Conservation (phyloP, 2,329 filamentous ascomycete species). For the Fusarium sp. region DNA sequence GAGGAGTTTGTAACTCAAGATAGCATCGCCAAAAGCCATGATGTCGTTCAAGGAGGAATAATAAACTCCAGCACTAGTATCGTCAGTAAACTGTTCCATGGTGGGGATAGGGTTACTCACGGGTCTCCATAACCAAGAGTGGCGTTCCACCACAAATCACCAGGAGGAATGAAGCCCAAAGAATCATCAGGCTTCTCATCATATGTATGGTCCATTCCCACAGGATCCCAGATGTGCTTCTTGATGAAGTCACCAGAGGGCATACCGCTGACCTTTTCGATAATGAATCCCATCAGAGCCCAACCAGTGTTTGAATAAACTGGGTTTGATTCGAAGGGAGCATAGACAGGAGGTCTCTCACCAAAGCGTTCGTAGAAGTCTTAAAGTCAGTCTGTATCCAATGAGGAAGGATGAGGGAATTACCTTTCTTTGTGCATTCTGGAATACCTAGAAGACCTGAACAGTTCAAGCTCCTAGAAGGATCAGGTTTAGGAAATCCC, state of each 20-base stretch:
- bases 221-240: constrained; percentile 9
- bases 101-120: background rate
- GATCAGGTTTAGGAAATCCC: background rate
- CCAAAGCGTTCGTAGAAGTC: constrained; percentile 18
- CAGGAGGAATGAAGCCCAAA: constrained; percentile 2
- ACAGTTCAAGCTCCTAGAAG: constrained; percentile 15
- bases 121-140: constrained; percentile 17
- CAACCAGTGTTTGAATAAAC: constrained; percentile 18
- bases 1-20: background rate
- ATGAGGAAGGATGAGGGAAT: too few species aligned
- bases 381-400: background rate
- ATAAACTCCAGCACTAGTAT: constrained; percentile 3
- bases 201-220: constrained; percentile 9
- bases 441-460: constrained; percentile 14
- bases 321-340: background rate
- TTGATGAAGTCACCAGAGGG: constrained; percentile 19
- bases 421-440: constrained; percentile 4
- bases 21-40: constrained; percentile 9
- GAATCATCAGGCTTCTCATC: background rate
- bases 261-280: constrained; percentile 22
- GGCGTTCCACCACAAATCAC: constrained; percentile 27
- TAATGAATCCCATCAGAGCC: constrained; percentile 6
- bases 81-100: background rate
- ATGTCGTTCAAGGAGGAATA: constrained; percentile 18
- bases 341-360: constrained; percentile 16